Conservation (phyloP, 2,329 filamentous ascomycete species). For the Pyrenophora tritici-repentis region DNA sequence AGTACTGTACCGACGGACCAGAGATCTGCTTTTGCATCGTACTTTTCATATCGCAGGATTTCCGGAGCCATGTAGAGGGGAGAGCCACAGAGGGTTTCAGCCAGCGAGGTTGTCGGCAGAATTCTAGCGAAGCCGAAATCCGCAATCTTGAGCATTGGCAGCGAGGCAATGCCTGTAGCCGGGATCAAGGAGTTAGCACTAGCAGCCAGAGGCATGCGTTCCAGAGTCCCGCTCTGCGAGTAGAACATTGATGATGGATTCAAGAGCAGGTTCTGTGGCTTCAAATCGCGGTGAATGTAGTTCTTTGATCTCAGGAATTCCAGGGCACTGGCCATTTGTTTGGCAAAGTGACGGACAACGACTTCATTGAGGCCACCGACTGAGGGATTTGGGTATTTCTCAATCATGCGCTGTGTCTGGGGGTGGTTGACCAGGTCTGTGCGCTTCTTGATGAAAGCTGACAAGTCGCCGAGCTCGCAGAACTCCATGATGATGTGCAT, state of each 20-base stretch:
- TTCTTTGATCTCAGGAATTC: slow-evolving; percentile 84
- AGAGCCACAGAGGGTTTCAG: slow-evolving; percentile 94
- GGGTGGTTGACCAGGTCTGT: slow-evolving; percentile 78
- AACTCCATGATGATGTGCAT: slow-evolving; percentile 99
- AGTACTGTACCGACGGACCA: slow-evolving; percentile 97
- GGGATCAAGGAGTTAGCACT: slow-evolving; percentile 82
- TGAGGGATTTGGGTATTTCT: slow-evolving; percentile 84
- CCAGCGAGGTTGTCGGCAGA: slow-evolving; percentile 85
- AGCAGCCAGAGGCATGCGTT: slow-evolving; percentile 73
- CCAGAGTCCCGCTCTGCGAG: slow-evolving; percentile 52
- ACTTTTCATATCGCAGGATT: slow-evolving; percentile 95
- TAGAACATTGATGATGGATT: slow-evolving; percentile 79
- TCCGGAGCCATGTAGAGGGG: slow-evolving; percentile 99
- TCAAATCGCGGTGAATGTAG: slow-evolving; percentile 95
- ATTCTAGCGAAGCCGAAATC: slow-evolving; percentile 98
- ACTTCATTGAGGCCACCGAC: slow-evolving; percentile 93
- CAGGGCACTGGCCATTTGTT: slow-evolving; percentile 90
- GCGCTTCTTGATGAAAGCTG: slow-evolving; percentile 94
- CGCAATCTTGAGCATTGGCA: slow-evolving; percentile 96
- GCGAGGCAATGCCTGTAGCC: slow-evolving; percentile 75
- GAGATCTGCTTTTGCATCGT: slow-evolving; percentile 93
- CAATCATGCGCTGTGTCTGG: slow-evolving; percentile 85
- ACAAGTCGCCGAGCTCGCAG: slow-evolving; percentile 92
- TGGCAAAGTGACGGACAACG: slow-evolving; percentile 92
- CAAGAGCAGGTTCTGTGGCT: slow-evolving; percentile 92